Evolutionary conservation across 2,329 filamentous ascomycete species (phyloP), one percentile per base, ranked within the genome.

Genomic region (Cladophialophora bantiana): DNA sequence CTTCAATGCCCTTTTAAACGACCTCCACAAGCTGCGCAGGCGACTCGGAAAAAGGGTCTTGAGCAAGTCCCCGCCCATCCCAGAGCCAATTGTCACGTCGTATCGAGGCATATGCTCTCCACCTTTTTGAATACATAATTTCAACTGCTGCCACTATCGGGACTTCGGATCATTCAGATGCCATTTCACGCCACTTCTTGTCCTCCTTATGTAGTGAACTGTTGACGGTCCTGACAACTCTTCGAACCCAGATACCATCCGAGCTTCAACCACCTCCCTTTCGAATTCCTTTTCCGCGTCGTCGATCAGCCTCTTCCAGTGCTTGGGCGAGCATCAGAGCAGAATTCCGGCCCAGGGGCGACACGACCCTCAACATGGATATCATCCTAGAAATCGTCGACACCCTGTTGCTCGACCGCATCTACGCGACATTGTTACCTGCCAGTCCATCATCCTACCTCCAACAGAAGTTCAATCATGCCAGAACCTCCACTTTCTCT

Each of bases 341-440:
- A 15, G 45, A 50, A 50, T 18, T 15, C 32, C 32, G 20, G 3
- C n/a, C 12, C 3, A 50, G 40, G 40, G 57, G 31, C 26, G 57
- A 59, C 40, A 26, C 32, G 57, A 34, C 32, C 53, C 31, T 55
- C 82, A 83, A 77, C 79, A 97, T 98, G 94, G 94, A 98, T 84
- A 88, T 97, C 81, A 88, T 95, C 54, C 90, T 97, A 72, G 94
- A 97, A 80, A 74, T 94, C 67, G 86, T 88, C 80, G 94, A 98
- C 81, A 92, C 89, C 74, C 92, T 90, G 75, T 75, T 94, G 70
- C 90, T 90, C 79, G 94, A 98, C 81, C 87, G 89, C 72, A 73
- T 91, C 66, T 97, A 96, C 77, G 89, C 93, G 58, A 83, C 81
- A 40, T 73, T 90, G 5, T 82, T 91, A n/a, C 93, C 94, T 7